These are phyloP conservation scores for Leptomonas pyrrhocoris DNA, from an alignment of 208 protist species.

Conservation along the genomic window DNA sequence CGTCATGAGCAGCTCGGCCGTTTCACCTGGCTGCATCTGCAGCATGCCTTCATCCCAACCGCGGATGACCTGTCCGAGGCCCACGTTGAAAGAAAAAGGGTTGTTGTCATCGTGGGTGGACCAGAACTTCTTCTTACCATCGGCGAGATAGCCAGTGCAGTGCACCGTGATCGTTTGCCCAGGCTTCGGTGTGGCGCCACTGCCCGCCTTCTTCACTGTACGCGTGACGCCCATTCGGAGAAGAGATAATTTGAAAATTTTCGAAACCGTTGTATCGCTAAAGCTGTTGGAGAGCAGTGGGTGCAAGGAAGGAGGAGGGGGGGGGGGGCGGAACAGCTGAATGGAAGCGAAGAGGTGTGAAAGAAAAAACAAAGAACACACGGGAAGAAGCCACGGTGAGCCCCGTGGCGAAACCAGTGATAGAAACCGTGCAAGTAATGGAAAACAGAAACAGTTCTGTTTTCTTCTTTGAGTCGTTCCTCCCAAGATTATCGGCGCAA, in stretches of 20 bases:
- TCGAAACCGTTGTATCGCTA: conserved; percentile 15
- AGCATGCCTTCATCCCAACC: conserved; percentile 95
- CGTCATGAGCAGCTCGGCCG: conserved; percentile 79
- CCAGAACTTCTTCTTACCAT: conserved; percentile 91
- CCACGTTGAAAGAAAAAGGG: conserved; percentile 93
- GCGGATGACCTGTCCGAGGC: conserved; percentile 92
- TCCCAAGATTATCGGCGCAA: no score
- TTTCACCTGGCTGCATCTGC: conserved; percentile 86
- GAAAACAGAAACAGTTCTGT: conserved; percentile 3
- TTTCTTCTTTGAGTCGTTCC: no score
- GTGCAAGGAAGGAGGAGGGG: no score
- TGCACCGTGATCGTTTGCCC: conserved; percentile 88
- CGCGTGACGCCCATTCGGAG: conserved; percentile 77
- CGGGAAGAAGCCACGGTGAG: background rate
- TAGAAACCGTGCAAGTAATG: background rate
- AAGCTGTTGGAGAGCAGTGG: no score
- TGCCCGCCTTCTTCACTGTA: conserved; percentile 67
- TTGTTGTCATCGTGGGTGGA: conserved; percentile 81
- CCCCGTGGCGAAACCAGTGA: no score
- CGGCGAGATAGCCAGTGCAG: conserved; percentile 88
- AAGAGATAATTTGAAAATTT: conserved; percentile 28
- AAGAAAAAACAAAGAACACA: background rate
- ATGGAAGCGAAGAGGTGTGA: background rate
- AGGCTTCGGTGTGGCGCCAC: conserved; percentile 53
- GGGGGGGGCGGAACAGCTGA: no score